Percentiles rank a stretch among this genome's conserved stretches.
Conservation (phyloP, 1,284 basidiomycete species). For the Trichosporon sp. region DNA sequence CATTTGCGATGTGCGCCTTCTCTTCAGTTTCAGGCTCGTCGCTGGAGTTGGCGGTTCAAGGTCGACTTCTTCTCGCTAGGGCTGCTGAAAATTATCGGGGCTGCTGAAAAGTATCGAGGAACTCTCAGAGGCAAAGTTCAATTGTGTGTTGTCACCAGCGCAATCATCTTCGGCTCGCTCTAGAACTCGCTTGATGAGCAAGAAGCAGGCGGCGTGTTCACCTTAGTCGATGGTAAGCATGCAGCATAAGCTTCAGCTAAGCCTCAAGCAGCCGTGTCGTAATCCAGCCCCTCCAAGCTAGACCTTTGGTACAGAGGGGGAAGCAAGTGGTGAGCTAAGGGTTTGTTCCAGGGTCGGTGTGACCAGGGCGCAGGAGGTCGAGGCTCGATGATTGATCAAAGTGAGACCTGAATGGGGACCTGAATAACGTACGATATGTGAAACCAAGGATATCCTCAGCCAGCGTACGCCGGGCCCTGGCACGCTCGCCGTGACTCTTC, state of each 20-base stretch:
- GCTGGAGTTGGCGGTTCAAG: no score
- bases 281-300: no score
- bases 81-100: no score
- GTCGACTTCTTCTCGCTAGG: no score
- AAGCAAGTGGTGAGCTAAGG: no score
- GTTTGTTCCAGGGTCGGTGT: not conserved
- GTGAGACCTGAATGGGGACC: not conserved
- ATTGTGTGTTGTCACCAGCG: no score
- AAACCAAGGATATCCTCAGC: not conserved
- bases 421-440: not conserved
- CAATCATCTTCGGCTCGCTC: no score
- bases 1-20: not conserved
- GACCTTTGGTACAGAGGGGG: no score
- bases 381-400: not conserved
- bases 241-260: not conserved
- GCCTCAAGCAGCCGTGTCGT: not conserved
- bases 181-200: not conserved
- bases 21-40: no score
- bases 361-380: not conserved
- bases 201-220: not conserved
- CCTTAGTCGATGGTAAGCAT: not conserved
- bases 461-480: not conserved
- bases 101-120: no score
- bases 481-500: no score
- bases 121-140: no score